Conservation (phyloP, 768 basidiomycete species). For the Pleurotus salmoneostramineus region DNA sequence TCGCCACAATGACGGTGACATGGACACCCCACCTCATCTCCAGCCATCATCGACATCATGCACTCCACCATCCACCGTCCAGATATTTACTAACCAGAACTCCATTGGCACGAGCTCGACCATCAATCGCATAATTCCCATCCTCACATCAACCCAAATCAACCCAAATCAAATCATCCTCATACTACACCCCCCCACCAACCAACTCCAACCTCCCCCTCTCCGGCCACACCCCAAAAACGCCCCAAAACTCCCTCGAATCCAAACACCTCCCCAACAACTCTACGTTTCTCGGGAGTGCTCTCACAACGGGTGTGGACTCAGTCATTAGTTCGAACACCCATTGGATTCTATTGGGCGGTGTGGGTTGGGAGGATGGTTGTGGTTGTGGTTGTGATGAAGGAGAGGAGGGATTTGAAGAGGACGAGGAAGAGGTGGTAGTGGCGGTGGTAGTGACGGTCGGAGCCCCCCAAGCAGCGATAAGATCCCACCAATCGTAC, state of each 20-base stretch:
- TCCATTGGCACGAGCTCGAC: no score
- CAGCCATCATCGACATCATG: no score
- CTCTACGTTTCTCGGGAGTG: slow-evolving; percentile 47
- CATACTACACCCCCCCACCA: background rate
- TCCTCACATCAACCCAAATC: no score
- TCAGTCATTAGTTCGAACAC: slow-evolving; percentile 58
- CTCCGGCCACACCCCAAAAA: slow-evolving; percentile 39
- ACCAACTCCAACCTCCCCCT: slow-evolving; percentile 27
- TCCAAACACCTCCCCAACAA: slow-evolving; percentile 51
- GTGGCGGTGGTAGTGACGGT: background rate
- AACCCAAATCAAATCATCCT: no score
- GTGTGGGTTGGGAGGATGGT: no score
- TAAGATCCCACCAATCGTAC: slow-evolving; percentile 70
- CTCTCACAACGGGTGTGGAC: slow-evolving; percentile 30
- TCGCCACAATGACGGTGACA: no score
- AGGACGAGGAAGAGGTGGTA: background rate
- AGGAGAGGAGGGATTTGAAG: background rate
- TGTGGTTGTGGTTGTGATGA: no score
- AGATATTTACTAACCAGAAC: no score
- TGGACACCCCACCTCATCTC: no score
- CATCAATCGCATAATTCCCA: no score
- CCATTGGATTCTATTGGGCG: slow-evolving; percentile 27
- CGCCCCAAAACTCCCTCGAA: slow-evolving; percentile 58
- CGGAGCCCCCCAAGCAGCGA: slow-evolving; percentile 45
- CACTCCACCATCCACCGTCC: no score